A percentile compares a stretch with the other conserved stretches of the same genome.
phyloP scores from a whole-genome alignment of 306 rosid species.

The Argentina anserina region DNA sequence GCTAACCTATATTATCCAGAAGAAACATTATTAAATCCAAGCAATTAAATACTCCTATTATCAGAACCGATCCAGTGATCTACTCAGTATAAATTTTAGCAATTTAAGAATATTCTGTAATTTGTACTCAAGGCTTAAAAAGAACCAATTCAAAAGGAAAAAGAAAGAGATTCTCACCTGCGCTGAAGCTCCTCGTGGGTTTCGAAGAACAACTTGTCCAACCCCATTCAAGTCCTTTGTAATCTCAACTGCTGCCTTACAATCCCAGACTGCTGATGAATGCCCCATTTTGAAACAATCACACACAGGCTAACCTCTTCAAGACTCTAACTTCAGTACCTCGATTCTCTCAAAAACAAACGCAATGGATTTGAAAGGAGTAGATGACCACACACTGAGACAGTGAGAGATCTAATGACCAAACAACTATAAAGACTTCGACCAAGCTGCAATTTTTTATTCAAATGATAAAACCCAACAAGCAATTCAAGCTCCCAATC shows the following conservation, averaged over 20 bases:
- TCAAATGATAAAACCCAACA: slow-evolving; percentile 16
- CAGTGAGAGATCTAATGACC: slow-evolving; percentile 3
- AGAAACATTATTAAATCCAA: slow-evolving; percentile 19
- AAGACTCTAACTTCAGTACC: slow-evolving; percentile 14
- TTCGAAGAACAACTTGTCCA: slow-evolving; percentile 63
- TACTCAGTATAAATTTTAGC: slow-evolving; percentile 8
- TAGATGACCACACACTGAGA: slow-evolving; percentile 4
- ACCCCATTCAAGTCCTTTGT: slow-evolving; percentile 78
- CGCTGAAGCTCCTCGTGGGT: slow-evolving; percentile 69
- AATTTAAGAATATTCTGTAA: neutral
- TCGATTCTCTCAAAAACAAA: slow-evolving; percentile 20
- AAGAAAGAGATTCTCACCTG: slow-evolving; percentile 49
- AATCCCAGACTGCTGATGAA: slow-evolving; percentile 80
- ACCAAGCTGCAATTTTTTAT: slow-evolving; percentile 23
- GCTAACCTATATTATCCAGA: slow-evolving; percentile 62
- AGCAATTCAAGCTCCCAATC: slow-evolving; percentile 22
- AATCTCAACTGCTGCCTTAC: slow-evolving; percentile 63
- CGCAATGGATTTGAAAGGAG: slow-evolving; percentile 19
- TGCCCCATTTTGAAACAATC: slow-evolving; percentile 53
- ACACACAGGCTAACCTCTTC: slow-evolving; percentile 20
- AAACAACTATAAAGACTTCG: slow-evolving; percentile 15
- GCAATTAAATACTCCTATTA: slow-evolving; percentile 1
- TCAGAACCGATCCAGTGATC: slow-evolving; percentile 1
- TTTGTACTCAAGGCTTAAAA: slow-evolving; percentile 11
- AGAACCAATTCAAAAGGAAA: slow-evolving; percentile 2